Conservation (phyloP, 495 filamentous ascomycete species). For the Daldinia bambusicola region DNA sequence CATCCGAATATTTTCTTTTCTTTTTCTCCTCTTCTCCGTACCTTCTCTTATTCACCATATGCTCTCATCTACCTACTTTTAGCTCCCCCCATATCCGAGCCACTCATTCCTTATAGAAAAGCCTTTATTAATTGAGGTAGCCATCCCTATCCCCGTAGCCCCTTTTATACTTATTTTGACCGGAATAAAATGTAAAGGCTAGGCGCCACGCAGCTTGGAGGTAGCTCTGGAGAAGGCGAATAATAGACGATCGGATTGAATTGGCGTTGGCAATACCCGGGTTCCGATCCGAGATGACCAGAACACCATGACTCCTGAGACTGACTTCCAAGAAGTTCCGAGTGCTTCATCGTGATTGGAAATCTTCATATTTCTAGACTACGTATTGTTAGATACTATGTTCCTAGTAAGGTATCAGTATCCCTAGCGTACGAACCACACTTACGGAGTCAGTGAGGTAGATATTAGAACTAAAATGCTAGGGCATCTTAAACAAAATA, state of each 20-base stretch:
- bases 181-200: too few relatives aligned
- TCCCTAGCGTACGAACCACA: neutral
- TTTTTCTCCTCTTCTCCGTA: too few relatives aligned
- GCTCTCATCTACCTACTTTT: too few relatives aligned
- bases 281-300: neutral
- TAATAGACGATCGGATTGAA: neutral
- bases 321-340: too few relatives aligned
- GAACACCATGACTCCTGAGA: neutral
- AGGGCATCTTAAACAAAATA: neutral
- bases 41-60: too few relatives aligned
- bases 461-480: too few relatives aligned
- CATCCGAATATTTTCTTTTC: neutral
- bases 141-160: too few relatives aligned
- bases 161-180: neutral
- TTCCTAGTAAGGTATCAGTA: slow-evolving; percentile 1
- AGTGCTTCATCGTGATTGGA: neutral
- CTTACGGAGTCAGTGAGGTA: neutral
- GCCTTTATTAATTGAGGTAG: too few relatives aligned
- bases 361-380: neutral
- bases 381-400: neutral
- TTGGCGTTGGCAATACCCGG: neutral
- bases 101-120: too few relatives aligned
- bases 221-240: neutral
- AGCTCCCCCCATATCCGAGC: too few relatives aligned
- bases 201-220: neutral